A percentile compares a stretch with the other conserved stretches of the same genome.
These are phyloP conservation scores for Brassica carinata DNA, from an alignment of 345 rosid genomes.

Conservation along the genomic window DNA sequence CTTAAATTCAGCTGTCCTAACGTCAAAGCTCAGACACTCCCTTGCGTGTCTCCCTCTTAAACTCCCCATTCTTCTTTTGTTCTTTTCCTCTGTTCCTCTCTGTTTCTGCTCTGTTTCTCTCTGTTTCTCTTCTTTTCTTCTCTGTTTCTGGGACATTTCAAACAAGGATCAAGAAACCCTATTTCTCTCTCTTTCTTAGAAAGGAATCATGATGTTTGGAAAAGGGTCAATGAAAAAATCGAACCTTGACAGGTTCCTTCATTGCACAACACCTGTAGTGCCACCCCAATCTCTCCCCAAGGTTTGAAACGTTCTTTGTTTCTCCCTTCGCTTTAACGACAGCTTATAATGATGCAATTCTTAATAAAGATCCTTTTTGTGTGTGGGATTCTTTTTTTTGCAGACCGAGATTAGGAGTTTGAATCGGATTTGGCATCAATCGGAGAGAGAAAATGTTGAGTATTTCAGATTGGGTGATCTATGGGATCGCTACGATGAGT, in stretches of 20 bases:
- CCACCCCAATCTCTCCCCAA: slow-evolving; percentile 80
- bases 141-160: slow-evolving; percentile 48
- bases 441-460: slow-evolving; percentile 88
- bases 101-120: slow-evolving; percentile 43
- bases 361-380: too few species aligned
- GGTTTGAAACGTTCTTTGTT: slow-evolving; percentile 45
- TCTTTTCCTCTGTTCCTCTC: slow-evolving; percentile 65
- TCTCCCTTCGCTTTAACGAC: neutral
- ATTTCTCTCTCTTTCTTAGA: slow-evolving; percentile 56
- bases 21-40: slow-evolving; percentile 59
- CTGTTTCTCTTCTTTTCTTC: slow-evolving; percentile 54
- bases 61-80: slow-evolving; percentile 53
- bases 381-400: neutral
- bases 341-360: neutral
- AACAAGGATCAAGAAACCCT: slow-evolving; percentile 43
- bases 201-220: slow-evolving; percentile 58
- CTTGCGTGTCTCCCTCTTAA: slow-evolving; percentile 43
- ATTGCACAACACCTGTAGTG: slow-evolving; percentile 75
- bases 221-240: slow-evolving; percentile 67
- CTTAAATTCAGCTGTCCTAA: slow-evolving; percentile 65
- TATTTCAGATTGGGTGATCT: slow-evolving; percentile 82
- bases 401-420: slow-evolving; percentile 86
- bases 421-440: slow-evolving; percentile 86
- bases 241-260: slow-evolving; percentile 83
- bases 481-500: slow-evolving; percentile 93